These are phyloP conservation scores for Sporisorium graminicola DNA, from an alignment of 1,284 basidiomycete species.

Conservation along the genomic window DNA sequence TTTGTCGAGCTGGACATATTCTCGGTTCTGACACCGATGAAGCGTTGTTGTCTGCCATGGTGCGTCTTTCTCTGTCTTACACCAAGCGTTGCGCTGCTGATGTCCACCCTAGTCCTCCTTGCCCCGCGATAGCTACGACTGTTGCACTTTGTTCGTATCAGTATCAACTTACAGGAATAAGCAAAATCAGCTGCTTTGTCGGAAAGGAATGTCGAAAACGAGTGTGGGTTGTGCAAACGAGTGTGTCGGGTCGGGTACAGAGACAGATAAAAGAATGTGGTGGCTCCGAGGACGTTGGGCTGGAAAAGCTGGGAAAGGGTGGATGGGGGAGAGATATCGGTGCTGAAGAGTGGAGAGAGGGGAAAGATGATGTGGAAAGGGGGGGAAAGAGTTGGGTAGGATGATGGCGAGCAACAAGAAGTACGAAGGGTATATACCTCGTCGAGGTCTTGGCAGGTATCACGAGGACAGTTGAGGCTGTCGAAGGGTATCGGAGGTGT, in stretches of 20 bases:
- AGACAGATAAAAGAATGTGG: slow-evolving; percentile 40
- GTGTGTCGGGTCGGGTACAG: slow-evolving; percentile 30
- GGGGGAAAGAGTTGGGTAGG: slow-evolving; percentile 7
- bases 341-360: slow-evolving; percentile 28
- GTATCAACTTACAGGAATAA: slow-evolving; percentile 31
- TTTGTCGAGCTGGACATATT: not conserved
- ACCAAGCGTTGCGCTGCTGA: slow-evolving; percentile 10
- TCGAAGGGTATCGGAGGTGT: slow-evolving; percentile 7
- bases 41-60: not conserved
- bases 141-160: not conserved
- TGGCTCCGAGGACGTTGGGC: slow-evolving; percentile 22
- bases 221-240: slow-evolving; percentile 43
- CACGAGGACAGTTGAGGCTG: slow-evolving; percentile 24
- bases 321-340: not conserved
- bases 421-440: slow-evolving; percentile 43
- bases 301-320: slow-evolving; percentile 8
- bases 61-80: not conserved
- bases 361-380: slow-evolving; percentile 16
- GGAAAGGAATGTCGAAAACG: slow-evolving; percentile 8
- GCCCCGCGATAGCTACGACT: not conserved
- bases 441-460: slow-evolving; percentile 31
- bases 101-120: not conserved
- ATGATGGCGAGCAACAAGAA: slow-evolving; percentile 8
- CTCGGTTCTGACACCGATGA: not conserved
- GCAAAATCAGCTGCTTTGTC: slow-evolving; percentile 12